Evolutionary conservation across 2,329 filamentous ascomycete species (phyloP), one percentile per base, ranked within the genome.

Genomic region (Fusarium euwallaceae): DNA sequence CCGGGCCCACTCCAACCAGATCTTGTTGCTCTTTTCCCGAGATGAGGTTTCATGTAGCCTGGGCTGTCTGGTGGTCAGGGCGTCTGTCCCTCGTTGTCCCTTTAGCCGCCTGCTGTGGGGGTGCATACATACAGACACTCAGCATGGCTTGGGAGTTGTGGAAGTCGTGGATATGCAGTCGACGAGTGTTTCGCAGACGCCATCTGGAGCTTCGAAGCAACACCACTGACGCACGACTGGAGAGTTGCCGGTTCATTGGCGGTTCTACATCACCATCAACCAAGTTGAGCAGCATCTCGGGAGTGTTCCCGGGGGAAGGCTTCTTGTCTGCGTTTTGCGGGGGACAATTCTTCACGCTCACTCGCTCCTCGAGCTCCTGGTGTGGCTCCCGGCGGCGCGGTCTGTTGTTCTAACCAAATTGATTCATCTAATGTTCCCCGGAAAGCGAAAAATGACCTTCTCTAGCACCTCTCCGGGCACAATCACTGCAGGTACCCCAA

Each of bases 401-500:
- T 45, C 48, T 74, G 41, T 53, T 75, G 37, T 64, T 76, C 68
- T 78, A 77, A 75, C 67, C 61, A 65, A 64, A 67, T 78, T 68
- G 65, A 78, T 70, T 77, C 67, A 70, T 77, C 76, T 78, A 71
- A 51, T 68, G 64, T 51, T 43, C 58, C 70, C 65, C 58, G 39
- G 58, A 72, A 70, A 43, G 41, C 67, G 48, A 65, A 20, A 61
- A 71, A 71, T 37, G 60, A 65, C 64, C 64, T 73, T 67, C 66
- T 69, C 72, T 72, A 65, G 62, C 60, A 70, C 70, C 64, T 67
- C 70, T 73, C 58, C 36, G 64, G 67, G 36, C 55, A 65, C 61
- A 64, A 68, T 69, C 69, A 71, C 74, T 76, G 71, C 73, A 76
- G 65, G 70, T 74, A 72, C 70, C 63, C 72, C 68, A 64, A 59